phyloP scores from a whole-genome alignment of 176 grass and related monocot genomes.

The Musa acuminata region DNA sequence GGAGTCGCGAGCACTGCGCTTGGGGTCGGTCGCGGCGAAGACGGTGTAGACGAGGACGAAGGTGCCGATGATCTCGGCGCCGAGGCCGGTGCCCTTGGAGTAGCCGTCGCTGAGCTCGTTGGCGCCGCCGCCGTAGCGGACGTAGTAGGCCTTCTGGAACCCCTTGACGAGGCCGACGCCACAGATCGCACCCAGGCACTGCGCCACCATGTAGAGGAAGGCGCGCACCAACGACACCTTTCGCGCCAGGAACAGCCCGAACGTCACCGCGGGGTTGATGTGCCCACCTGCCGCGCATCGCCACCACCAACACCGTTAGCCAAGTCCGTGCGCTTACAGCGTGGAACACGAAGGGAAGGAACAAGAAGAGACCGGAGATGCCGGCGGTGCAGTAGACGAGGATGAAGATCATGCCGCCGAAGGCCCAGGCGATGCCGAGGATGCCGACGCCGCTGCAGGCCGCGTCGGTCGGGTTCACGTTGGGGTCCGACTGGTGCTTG shows the following conservation, averaged over 20 bases:
- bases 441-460: slow-evolving; percentile 78
- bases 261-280: no score
- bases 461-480: slow-evolving; percentile 27
- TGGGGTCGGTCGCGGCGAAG: slow-evolving; percentile 30
- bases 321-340: no score
- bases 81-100: neutral
- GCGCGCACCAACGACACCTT: no score
- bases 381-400: slow-evolving; percentile 99
- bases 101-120: slow-evolving; percentile 7
- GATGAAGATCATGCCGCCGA: slow-evolving; percentile 99
- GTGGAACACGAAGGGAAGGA: no score
- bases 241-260: no score
- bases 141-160: slow-evolving; percentile 2
- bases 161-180: slow-evolving; percentile 7
- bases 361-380: slow-evolving; percentile 36
- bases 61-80: slow-evolving; percentile 54
- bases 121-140: slow-evolving; percentile 8
- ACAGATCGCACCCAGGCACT: slow-evolving; percentile 10
- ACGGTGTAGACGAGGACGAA: slow-evolving; percentile 82
- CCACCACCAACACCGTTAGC: no score
- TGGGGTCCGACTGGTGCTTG: slow-evolving; percentile 11
- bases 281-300: no score
- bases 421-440: slow-evolving; percentile 94
- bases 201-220: neutral
- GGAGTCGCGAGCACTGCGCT: slow-evolving; percentile 5